These are phyloP conservation scores for Fragaria iinumae DNA, from an alignment of 306 rosid genomes.

Conservation along the genomic window DNA sequence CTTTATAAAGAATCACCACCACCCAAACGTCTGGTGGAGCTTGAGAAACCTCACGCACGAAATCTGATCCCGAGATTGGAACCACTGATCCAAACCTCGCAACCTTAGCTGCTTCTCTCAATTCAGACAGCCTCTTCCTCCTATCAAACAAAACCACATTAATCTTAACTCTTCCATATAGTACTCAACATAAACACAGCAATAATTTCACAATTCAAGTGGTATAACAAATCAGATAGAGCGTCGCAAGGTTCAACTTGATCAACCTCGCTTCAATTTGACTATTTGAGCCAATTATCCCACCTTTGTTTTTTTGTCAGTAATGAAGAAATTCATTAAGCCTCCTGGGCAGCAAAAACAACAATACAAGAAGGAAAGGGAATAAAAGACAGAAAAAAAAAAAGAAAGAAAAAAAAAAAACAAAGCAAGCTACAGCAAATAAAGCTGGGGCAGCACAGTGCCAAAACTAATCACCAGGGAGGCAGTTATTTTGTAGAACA, in stretches of 20 bases:
- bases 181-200: background rate
- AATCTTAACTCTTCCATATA: background rate
- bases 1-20: conserved; percentile 90
- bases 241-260: background rate
- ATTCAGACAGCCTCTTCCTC: conserved; percentile 87
- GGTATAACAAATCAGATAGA: background rate
- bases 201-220: background rate
- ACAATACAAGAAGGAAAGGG: no score
- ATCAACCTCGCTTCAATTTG: background rate
- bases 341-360: no score
- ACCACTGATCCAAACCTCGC: conserved; percentile 76
- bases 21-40: conserved; percentile 99
- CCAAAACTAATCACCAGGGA: no score
- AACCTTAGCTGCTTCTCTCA: conserved; percentile 79
- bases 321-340: no score
- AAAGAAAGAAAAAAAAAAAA: no score
- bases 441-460: no score
- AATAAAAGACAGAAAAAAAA: no score
- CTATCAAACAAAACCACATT: conserved; percentile 35
- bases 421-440: no score
- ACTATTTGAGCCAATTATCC: background rate
- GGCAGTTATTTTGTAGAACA: no score
- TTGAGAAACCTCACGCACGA: conserved; percentile 93
- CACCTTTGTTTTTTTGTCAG: no score
- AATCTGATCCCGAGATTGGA: conserved; percentile 94